A percentile compares a stretch with the other conserved stretches of the same genome.
phyloP scores from a whole-genome alignment of 768 basidiomycete genomes.

The Naganishia friedmannii region DNA sequence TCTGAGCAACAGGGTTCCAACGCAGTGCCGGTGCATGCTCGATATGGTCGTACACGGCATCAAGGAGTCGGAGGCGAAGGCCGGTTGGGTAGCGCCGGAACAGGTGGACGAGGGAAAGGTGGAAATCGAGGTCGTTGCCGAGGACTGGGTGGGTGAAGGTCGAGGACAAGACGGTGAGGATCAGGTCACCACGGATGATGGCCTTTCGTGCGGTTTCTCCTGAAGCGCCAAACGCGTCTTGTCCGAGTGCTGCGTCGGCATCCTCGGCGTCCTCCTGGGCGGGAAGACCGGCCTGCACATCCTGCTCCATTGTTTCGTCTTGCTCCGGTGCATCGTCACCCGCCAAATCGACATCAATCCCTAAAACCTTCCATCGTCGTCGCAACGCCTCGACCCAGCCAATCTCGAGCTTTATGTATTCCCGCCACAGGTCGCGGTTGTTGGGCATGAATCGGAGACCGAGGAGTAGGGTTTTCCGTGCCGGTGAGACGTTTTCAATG shows the following conservation, averaged over 20 bases:
- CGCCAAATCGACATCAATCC: constrained; percentile 55
- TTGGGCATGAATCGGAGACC: constrained; percentile 6
- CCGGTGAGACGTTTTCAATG: constrained; percentile 56
- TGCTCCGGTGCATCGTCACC: constrained; percentile 45
- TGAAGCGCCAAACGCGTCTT: constrained; percentile 59
- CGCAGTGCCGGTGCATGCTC: constrained; percentile 5
- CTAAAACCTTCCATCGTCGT: constrained; percentile 74
- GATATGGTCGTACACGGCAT: constrained; percentile 43
- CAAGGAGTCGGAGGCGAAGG: constrained; percentile 39
- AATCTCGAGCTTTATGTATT: constrained; percentile 86
- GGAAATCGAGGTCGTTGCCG: constrained; percentile 54
- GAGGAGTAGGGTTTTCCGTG: constrained; percentile 77
- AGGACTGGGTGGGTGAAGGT: constrained; percentile 31
- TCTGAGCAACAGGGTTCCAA: constrained; percentile 35
- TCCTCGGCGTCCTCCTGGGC: constrained; percentile 71
- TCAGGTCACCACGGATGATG: constrained; percentile 36
- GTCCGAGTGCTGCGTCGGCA: constrained; percentile 77
- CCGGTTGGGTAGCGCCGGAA: constrained; percentile 50
- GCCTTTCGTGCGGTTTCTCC: constrained; percentile 49
- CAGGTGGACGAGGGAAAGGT: constrained; percentile 37
- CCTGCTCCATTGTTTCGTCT: constrained; percentile 10
- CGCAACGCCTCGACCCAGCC: constrained; percentile 76
- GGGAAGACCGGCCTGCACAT: constrained; percentile 45
- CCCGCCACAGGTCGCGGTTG: constrained; percentile 64
- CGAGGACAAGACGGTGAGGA: constrained; percentile 36